Evolutionary conservation across 306 rosid species (phyloP).

Genomic region (Trifolium fragiferum): DNA sequence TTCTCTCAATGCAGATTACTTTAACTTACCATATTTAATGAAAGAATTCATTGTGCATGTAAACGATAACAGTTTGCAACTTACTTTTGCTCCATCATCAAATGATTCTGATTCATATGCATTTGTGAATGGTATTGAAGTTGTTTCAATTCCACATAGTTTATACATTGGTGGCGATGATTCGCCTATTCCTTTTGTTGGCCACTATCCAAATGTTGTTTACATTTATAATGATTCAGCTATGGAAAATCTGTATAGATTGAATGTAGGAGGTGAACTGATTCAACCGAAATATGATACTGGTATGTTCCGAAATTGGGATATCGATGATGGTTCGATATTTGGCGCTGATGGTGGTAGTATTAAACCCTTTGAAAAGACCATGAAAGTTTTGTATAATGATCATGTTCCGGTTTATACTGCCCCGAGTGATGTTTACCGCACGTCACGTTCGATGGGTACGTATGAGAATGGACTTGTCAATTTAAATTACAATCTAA

Average conservation of each 20-base stretch:
- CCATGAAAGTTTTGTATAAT: constrained; percentile 18
- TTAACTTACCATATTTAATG: constrained; percentile 39
- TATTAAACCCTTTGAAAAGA: neutral
- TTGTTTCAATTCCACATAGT: constrained; percentile 50
- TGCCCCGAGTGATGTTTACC: constrained; percentile 44
- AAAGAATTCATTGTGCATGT: constrained; percentile 49
- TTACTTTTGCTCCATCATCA: constrained; percentile 46
- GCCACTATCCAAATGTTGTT: neutral
- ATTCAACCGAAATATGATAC: constrained; percentile 46
- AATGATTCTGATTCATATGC: constrained; percentile 48
- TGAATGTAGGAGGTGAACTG: constrained; percentile 47
- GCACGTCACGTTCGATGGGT: constrained; percentile 1
- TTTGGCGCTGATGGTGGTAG: neutral
- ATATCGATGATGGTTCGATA: neutral
- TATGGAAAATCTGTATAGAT: constrained; percentile 47
- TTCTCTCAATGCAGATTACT: constrained; percentile 49
- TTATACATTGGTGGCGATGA: constrained; percentile 42
- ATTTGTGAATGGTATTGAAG: constrained; percentile 55
- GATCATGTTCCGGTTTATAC: constrained; percentile 19
- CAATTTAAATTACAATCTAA: constrained; percentile 40
- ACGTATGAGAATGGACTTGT: too few relatives aligned
- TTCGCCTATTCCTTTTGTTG: constrained; percentile 40
- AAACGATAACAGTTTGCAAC: constrained; percentile 37
- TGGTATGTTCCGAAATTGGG: constrained; percentile 51
- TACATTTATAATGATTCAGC: constrained; percentile 31